Evolutionary conservation across 495 filamentous ascomycete species (phyloP), one percentile per base, ranked within the genome.

Genomic region (Tuber indicum): DNA sequence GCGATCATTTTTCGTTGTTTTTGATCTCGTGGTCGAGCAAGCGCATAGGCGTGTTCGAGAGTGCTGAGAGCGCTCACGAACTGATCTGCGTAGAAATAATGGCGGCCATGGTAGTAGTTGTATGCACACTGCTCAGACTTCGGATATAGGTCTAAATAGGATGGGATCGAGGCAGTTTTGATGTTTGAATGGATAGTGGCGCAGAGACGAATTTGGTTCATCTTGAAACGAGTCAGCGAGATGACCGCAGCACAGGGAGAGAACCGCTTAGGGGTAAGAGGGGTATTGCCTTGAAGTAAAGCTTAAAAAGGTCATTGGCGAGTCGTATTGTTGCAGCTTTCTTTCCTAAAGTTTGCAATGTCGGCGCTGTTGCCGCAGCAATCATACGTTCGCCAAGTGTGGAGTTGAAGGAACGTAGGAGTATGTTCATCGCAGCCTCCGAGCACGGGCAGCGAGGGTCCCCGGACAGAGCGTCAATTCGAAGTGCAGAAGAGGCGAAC

Each of bases 41-140:
- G 91, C 45, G 90, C 85, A 85, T 97, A 97, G 2, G 95, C 92
- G 42, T 89, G 86, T 81, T 94, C 89, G 19, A 97, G 86, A 62
- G 90, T 92, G 42, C 88, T 86, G 74, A 91, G 89, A 0, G 95
- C 92, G 21, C 89, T 88, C 79, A 89, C 90, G 85, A 92, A 97
- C 80, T 97, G 91, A 69, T 88, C 91, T 77, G 92, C 93, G 74
- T 91, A 89, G 82, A 97, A 94, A 76, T 92, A 88, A 82, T 94
- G 97, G 58, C 94, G 91, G 44, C 95, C 95, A 26, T 97, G 91
- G 82, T 97, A 98, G 85, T 97, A 98, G 9, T 97, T 90, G 83
- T 94, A 98, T 36, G 95, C 94, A 43, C 96, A 92, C 62, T 93
- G 89, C 76, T 98, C 93, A 16, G 93, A 88, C n/a, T 93, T 93